Evolutionary conservation across 108 stramenopile species (phyloP), one percentile per base, ranked within the genome.

Genomic region (Nitzschia sp.): DNA sequence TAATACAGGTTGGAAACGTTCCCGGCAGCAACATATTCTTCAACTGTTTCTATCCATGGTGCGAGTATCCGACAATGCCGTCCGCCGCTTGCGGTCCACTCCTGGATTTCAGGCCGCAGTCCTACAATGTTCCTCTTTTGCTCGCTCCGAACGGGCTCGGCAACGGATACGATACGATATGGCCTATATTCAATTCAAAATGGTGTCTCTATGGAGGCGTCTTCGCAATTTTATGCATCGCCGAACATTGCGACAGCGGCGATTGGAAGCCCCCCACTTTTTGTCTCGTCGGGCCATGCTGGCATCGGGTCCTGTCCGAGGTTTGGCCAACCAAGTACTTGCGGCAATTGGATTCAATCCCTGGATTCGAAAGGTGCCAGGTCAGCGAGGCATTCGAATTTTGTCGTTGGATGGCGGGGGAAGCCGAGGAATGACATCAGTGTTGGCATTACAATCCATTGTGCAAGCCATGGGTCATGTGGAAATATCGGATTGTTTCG

Each of bases 271-370:
- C 1, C 54, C 61, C 37, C 81, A 81, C 3, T 86, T 83, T 50
- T 64, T 85, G 29, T 71, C 71, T 53, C 80, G 80, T 2, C 67
- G 78, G 11, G 69, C 75, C n/a, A 21, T 84, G 10, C 19, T 40
- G 40, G n/a, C 26, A 1, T 62, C 74, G 22, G 73, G 67, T 38
- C 55, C 82, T 11, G 69, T 92, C 3, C 80, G 78, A 59, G 74
- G 85, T 55, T 88, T 81, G 10, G 84, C 91, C 24, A 93, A 93
- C 67, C 87, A 88, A 69, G 66, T 93, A 8, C 75, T 93, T 34
- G 91, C 91, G 29, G 88, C 87, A 15, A 81, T 92, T 19, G 89
- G 92, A 10, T 83, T 86, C 76, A 93, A 93, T 57, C 68, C 82
- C 61, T 93, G 92, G 89, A 64, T 81, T 19, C 92, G 88, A 7